Base-by-base conservation (phyloP, 164 flowering plant species). In the Dillenia turbinata region DNA sequence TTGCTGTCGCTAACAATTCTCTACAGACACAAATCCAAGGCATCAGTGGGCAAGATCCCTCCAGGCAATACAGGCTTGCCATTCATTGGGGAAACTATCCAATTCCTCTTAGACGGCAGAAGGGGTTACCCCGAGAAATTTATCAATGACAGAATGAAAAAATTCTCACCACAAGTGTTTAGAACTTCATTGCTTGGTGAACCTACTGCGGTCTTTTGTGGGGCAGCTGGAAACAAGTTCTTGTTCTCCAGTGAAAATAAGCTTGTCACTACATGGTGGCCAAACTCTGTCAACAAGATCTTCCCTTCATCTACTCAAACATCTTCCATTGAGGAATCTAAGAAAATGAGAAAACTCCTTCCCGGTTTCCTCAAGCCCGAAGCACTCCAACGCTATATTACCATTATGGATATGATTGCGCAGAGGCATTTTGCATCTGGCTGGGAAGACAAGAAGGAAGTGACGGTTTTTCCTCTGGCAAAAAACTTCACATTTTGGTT, bases 211-310 rank as follows among this genome's bases (percentile, higher is more conserved):
- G 57, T 62, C 40, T 44, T 62, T 11, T 62, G 57, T 16, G 48
- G 57, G 7, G 8, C 57, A 8, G 9, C 49, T 6, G 65, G 57
- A 0, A 52, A 62, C 57, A 62, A 62, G n/a, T 62, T 62, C 26
- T 43, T 62, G 33, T 62, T 62, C 57, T 62, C 65, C 3, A 62
- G 52, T 11, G 65, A 62, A 26, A 53, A 52, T 26, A 62, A 62
- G 15, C 50, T 62, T 52, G 65, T 62, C 43, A 45, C 15, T 17
- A 10, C 65, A 33, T 62, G 65, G 65, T 62, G 65, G 65, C 65
- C 65, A 0, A 8, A 15, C 9, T 43, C 56, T 15, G 43, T 62
- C 14, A 46, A 62, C 22, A 62, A 55, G n/a, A 55, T 55, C 58
- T 55, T 55, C 45, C 58, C 58, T 0, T 24, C 58, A 2, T 24